Percentiles rank a stretch among this genome's conserved stretches.
Evolutionary conservation across 371 early-diverging fungal genomes (phyloP).

Genomic region (Mortierella sp.): DNA sequence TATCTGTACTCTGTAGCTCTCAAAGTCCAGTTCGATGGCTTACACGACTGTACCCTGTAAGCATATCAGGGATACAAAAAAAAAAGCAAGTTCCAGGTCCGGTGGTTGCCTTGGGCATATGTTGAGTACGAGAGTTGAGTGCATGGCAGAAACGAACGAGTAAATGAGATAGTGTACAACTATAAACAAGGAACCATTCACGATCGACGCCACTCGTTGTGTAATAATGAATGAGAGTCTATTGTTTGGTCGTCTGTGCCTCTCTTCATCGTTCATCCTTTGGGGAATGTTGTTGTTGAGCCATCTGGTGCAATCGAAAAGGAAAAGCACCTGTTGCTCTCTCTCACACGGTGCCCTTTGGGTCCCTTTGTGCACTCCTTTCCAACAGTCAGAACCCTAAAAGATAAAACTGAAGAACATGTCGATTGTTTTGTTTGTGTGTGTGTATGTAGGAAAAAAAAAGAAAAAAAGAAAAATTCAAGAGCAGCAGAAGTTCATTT

Average conservation of each 20-base stretch:
- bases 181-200: background rate
- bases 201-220: constrained; percentile 2
- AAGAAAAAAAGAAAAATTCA: background rate
- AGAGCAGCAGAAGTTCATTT: background rate
- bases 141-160: background rate
- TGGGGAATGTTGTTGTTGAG: background rate
- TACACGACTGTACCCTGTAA: background rate
- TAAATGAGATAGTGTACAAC: background rate
- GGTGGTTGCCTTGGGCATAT: background rate
- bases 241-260: background rate
- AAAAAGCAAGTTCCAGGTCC: background rate
- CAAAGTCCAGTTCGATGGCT: background rate
- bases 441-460: background rate
- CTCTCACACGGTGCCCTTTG: background rate
- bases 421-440: constrained; percentile 1
- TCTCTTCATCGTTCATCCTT: background rate
- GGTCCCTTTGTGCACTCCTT: background rate
- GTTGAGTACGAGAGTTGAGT: background rate
- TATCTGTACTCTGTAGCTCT: background rate
- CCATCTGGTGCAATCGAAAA: background rate
- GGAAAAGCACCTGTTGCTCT: background rate
- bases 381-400: constrained; percentile 9
- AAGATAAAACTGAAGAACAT: background rate
- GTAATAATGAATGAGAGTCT: background rate
- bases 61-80: background rate